Conservation (phyloP, 208 protist species). For the Porcisia deanei region DNA sequence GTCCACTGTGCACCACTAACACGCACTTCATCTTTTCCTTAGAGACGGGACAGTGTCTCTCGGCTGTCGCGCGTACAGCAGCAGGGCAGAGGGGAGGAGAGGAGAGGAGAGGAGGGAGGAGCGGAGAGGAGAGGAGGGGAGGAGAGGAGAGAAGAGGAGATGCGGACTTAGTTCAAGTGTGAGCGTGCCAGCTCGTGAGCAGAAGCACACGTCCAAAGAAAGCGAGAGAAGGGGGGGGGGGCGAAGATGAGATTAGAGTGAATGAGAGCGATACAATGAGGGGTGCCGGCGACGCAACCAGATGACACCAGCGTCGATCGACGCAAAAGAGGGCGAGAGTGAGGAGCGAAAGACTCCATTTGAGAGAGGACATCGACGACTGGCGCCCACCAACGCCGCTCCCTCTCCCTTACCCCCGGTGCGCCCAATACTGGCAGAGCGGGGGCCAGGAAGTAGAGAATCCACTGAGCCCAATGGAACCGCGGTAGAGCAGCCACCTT, state of each 20-base stretch:
- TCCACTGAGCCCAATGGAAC: no score
- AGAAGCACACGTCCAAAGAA: no score
- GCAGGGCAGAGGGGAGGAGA: neutral
- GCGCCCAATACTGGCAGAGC: neutral
- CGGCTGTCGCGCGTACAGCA: neutral
- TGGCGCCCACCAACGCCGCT: neutral
- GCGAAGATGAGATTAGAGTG: neutral
- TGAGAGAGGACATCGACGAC: neutral
- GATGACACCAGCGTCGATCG: neutral
- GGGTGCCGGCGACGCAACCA: no score
- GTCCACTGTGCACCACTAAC: slow-evolving; percentile 44
- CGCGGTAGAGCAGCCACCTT: no score
- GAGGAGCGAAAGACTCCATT: neutral
- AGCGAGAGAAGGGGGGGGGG: no score
- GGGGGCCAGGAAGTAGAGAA: no score
- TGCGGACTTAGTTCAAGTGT: no score
- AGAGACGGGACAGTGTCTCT: neutral
- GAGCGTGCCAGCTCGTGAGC: no score
- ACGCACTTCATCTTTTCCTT: slow-evolving; percentile 42
- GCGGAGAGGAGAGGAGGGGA: no score
- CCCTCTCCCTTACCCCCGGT: neutral
- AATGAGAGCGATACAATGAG: neutral
- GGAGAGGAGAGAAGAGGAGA: no score
- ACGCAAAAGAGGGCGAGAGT: neutral
- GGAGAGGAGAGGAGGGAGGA: no score